Conservation (phyloP, 2,329 filamentous ascomycete genomes). For the Verruconis gallopava region DNA sequence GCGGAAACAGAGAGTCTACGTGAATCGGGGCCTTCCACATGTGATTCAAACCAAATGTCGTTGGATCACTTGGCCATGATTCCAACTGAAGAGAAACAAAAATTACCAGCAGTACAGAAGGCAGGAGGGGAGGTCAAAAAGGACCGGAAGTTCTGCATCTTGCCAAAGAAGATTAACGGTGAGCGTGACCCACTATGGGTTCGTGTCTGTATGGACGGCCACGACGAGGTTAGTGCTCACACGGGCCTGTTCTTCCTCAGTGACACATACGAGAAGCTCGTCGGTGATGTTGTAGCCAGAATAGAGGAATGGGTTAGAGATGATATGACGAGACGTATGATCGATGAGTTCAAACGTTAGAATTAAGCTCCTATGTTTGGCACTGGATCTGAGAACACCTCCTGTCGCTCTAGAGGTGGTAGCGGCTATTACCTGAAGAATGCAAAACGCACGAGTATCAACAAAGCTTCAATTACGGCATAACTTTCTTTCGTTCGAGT, state of each 20-base stretch:
- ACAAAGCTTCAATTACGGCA: too few relatives aligned
- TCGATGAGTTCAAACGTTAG: too few relatives aligned
- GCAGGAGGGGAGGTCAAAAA: conserved; percentile 36
- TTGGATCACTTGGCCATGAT: background rate
- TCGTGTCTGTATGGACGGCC: conserved; percentile 63
- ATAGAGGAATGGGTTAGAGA: conserved; percentile 60
- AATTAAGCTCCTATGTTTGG: too few relatives aligned
- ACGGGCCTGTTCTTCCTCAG: conserved; percentile 67
- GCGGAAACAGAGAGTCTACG: background rate
- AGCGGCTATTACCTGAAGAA: too few relatives aligned
- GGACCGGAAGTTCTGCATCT: conserved; percentile 65
- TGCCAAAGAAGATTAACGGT: conserved; percentile 46
- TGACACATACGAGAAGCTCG: conserved; percentile 60
- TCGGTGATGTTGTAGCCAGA: conserved; percentile 57
- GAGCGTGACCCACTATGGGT: conserved; percentile 61
- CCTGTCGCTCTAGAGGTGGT: too few relatives aligned
- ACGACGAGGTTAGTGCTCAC: conserved; percentile 78
- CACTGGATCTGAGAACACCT: too few relatives aligned
- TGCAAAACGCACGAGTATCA: too few relatives aligned
- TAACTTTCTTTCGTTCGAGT: too few relatives aligned
- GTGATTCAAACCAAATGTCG: too few relatives aligned
- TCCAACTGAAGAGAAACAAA: background rate
- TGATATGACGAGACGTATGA: conserved; percentile 23
- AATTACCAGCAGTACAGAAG: background rate
- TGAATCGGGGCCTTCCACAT: background rate